phyloP scores from a whole-genome alignment of 305 asterid species.

The Solanum hybrid region DNA sequence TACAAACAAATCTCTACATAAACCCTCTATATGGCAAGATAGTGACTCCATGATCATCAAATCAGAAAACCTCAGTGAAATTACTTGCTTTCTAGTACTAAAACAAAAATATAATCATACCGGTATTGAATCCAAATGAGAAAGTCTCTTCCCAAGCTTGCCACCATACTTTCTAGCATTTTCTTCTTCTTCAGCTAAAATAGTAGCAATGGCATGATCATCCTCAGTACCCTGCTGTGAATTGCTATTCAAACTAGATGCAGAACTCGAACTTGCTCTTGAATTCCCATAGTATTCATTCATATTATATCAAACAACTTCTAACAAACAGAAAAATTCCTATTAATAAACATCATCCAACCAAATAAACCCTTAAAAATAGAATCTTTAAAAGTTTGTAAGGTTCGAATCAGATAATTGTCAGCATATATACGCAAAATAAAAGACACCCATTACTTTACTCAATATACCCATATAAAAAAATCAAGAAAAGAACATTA shows the following conservation, averaged over 20 bases:
- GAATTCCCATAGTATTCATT: conserved; percentile 30
- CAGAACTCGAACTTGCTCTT: conserved; percentile 37
- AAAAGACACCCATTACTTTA: neutral
- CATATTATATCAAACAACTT: conserved; percentile 24
- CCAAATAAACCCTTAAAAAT: neutral
- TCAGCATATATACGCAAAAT: neutral
- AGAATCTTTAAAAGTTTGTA: conserved; percentile 5
- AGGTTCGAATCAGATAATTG: neutral
- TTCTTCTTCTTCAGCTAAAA: conserved; percentile 65
- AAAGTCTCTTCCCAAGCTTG: conserved; percentile 72
- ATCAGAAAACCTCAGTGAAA: neutral
- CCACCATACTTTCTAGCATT: conserved; percentile 18
- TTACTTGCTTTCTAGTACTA: neutral
- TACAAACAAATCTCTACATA: neutral
- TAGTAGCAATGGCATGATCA: conserved; percentile 79
- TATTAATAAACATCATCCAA: conserved; percentile 2
- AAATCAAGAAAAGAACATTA: neutral
- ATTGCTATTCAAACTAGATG: conserved; percentile 51
- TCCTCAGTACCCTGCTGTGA: conserved; percentile 69
- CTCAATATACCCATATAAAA: neutral
- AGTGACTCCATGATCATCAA: neutral
- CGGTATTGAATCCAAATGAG: conserved; percentile 88
- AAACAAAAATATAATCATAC: conserved; percentile 21
- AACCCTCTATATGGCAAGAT: neutral
- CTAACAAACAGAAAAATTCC: conserved; percentile 2